Evolutionary conservation across 768 basidiomycete species (phyloP), one percentile per base, ranked within the genome.

Genomic region (Trametes maxima): DNA sequence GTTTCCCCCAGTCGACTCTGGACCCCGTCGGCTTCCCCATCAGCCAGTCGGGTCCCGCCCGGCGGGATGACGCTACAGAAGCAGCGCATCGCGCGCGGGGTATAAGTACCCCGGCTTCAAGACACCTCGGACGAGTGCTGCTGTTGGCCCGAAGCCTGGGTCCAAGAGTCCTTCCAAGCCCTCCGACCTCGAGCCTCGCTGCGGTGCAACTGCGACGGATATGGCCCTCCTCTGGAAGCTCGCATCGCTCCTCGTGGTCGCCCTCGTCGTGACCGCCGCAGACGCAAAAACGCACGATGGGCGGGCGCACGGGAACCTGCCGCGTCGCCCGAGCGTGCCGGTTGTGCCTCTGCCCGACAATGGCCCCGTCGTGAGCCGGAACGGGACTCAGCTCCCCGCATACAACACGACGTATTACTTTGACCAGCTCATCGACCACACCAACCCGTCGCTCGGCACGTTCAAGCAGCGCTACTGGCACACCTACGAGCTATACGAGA

Each of bases 391-490:
- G 47, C n/a, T 50, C 2, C 39, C 39, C 2, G 21, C 51, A 1
- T 5, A 70, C 51, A 66, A 68, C 59, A 69, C 68, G 14, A 68
- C 76, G 1, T 88, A 83, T 68, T 71, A 67, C 54, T 88, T 88
- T 68, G 80, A 87, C 65, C 77, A 78, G 56, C 68, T 77, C 28
- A 72, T 87, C 57, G 81, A 84, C 65, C 82, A 83, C 68, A 76
- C 69, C 22, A 70, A 83, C 58, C 83, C 86, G 10, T 74, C 77
- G 22, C 73, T 82, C 21, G 89, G 89, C 13, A 90, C 87, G 11
- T 91, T 91, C 73, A 77, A 84, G 68, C 89, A 90, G 71, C 81
- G 89, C 36, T 90, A 81, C 71, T 90, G 87, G 87, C 77, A 82
- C 60, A 83, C 82, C 19, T 87, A 78, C 70, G 84, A 89, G 69